Conservation (phyloP, 2,329 filamentous ascomycete genomes). For the Phoma sp. region DNA sequence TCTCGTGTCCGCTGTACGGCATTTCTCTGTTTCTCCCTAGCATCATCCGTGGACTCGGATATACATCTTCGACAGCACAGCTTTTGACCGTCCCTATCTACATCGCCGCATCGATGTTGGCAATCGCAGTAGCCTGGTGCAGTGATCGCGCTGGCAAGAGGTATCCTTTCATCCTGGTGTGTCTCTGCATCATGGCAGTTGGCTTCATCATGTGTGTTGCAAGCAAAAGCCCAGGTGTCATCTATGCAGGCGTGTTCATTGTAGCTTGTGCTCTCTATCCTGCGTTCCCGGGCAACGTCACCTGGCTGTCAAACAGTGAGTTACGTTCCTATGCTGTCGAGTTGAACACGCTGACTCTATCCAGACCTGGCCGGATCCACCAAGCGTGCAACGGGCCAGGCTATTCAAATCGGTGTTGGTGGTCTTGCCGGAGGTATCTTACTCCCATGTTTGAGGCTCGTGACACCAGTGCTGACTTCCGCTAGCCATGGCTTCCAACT, state of each 20-base stretch:
- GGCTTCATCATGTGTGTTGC: conserved; percentile 49
- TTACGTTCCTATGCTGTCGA: neutral
- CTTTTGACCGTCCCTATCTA: conserved; percentile 55
- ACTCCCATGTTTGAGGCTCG: neutral
- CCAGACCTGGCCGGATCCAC: conserved; percentile 60
- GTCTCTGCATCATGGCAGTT: conserved; percentile 41
- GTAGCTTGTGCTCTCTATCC: conserved; percentile 47
- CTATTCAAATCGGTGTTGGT: conserved; percentile 57
- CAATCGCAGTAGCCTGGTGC: conserved; percentile 39
- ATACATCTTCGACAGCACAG: conserved; percentile 49
- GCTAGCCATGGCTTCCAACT: conserved; percentile 72
- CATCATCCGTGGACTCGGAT: conserved; percentile 51
- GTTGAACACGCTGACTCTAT: conserved; percentile 26
- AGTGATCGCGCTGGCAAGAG: conserved; percentile 43
- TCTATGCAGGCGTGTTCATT: conserved; percentile 49
- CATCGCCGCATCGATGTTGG: conserved; percentile 45
- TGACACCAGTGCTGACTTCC: conserved; percentile 13
- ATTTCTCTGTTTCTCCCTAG: conserved; percentile 56
- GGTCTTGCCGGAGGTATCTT: conserved; percentile 50
- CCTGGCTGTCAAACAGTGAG: conserved; percentile 61
- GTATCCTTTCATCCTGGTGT: conserved; percentile 44
- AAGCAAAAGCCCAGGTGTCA: conserved; percentile 40
- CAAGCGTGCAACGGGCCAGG: conserved; percentile 58
- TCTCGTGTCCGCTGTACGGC: conserved; percentile 50
- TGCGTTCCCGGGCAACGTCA: conserved; percentile 50